phyloP scores from a whole-genome alignment of 2,329 filamentous ascomycete species.

The Didymella pinodella region DNA sequence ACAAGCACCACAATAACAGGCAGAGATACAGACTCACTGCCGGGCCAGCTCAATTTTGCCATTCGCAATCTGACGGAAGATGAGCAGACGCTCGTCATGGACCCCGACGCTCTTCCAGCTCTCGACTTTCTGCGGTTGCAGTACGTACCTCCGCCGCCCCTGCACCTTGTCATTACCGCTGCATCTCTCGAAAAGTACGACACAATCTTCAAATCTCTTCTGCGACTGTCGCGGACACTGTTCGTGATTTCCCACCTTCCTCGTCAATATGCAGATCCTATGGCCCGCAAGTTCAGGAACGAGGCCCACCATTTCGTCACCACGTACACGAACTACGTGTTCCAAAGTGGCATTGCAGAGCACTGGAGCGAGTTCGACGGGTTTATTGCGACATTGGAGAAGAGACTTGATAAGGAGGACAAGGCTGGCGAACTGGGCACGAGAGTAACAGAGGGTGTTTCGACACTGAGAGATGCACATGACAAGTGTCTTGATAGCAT shows the following conservation, averaged over 20 bases:
- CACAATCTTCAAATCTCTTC: constrained; percentile 78
- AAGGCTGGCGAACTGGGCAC: constrained; percentile 57
- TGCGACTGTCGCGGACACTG: constrained; percentile 80
- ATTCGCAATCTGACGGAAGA: constrained; percentile 75
- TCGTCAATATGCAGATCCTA: constrained; percentile 31
- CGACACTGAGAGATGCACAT: constrained; percentile 73
- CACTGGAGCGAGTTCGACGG: constrained; percentile 76
- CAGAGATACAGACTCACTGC: constrained; percentile 49
- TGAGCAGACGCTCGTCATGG: constrained; percentile 83
- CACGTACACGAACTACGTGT: constrained; percentile 77
- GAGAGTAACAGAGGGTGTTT: constrained; percentile 65
- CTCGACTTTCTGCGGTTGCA: constrained; percentile 91
- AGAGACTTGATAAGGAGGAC: constrained; percentile 58
- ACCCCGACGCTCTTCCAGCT: constrained; percentile 82
- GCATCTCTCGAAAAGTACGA: constrained; percentile 81
- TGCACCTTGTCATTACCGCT: constrained; percentile 77
- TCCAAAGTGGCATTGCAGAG: constrained; percentile 76
- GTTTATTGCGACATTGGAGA: constrained; percentile 71
- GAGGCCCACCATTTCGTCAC: constrained; percentile 83
- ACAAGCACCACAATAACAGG: constrained; percentile 21
- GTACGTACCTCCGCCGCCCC: constrained; percentile 77
- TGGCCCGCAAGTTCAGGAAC: constrained; percentile 64
- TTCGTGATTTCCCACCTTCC: constrained; percentile 67
- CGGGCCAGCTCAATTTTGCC: constrained; percentile 68
- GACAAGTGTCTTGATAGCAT: constrained; percentile 78